Evolutionary conservation across 2,329 filamentous ascomycete species (phyloP), one percentile per base, ranked within the genome.

Genomic region (Cordyceps javanica): DNA sequence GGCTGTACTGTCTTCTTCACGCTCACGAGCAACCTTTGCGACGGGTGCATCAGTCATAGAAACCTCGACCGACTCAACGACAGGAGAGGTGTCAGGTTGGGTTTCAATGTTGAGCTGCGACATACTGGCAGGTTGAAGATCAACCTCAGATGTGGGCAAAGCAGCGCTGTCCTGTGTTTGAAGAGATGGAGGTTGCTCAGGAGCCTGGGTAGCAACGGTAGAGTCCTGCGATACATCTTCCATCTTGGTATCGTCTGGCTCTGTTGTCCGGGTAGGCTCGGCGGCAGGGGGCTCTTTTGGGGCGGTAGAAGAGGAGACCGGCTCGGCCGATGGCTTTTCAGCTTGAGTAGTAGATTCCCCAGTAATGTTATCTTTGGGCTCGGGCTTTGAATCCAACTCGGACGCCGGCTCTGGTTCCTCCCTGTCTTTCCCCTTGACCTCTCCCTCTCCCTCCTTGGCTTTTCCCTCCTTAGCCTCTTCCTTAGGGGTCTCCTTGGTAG

Each of bases 21-120:
- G 86, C 63, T 87, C 88, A 11, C 90, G 85, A 1, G 90, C 79
- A 13, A 88, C 68, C 72, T 92, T 93, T 36, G 75, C 73, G 2
- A 75, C 74, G 0, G 80, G 75, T 1, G 74, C 80, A 61, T 85
- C 82, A n/a, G 70, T 67, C 81, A 84, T 83, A 41, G 75, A 70
- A 11, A 79, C 71, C 58, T 83, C 81, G 5, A 66, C 65, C 3
- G 70, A 67, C 3, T 67, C 62, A 23, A 67, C 62, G 23, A 65
- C 59, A 5, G 65, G 64, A 2, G 70, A 65, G 11, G 63, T 62
- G 13, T 63, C 63, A 11, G 65, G 63, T 16, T 72, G 70, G 5
- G 71, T 68, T 41, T 75, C 75, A 38, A 73, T 70, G 14, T 70
- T 70, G 36, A 73, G 67, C 55, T 75, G 70, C 2, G 72, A 75